These are phyloP conservation scores for Oenanthe sinensis DNA, from an alignment of 129 eudicot genomes.

Conservation along the genomic window DNA sequence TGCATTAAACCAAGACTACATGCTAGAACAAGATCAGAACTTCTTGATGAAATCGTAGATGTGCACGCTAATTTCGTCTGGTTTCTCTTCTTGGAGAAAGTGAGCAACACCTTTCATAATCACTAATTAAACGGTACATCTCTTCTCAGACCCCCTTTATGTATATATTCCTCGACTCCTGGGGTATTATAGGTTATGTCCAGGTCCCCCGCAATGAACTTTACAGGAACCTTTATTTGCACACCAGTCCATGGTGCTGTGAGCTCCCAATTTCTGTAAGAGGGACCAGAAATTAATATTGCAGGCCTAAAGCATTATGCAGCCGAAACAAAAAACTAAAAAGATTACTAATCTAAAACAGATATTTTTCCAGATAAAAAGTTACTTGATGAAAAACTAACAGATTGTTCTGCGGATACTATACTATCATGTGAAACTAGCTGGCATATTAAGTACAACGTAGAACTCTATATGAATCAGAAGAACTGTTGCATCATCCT, in stretches of 20 bases:
- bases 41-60: slow-evolving; percentile 60
- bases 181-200: slow-evolving; percentile 71
- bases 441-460: neutral
- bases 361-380: neutral
- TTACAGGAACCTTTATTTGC: slow-evolving; percentile 75
- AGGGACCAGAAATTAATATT: neutral
- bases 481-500: neutral
- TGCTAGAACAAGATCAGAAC: slow-evolving; percentile 29
- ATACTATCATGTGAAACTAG: neutral
- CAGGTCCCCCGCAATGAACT: slow-evolving; percentile 77
- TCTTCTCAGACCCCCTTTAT: slow-evolving; percentile 57
- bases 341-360: neutral
- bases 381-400: neutral
- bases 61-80: slow-evolving; percentile 54
- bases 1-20: neutral
- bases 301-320: neutral
- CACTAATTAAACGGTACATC: slow-evolving; percentile 66
- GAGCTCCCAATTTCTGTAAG: slow-evolving; percentile 73
- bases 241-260: slow-evolving; percentile 64
- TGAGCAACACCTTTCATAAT: slow-evolving; percentile 89
- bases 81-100: slow-evolving; percentile 62
- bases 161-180: slow-evolving; percentile 68
- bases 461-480: neutral
- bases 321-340: neutral
- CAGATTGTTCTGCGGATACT: neutral